A percentile compares a stretch with the other conserved stretches of the same genome.
Conservation (phyloP, 2,329 filamentous ascomycete species). For the Dactylellina cionopaga region DNA sequence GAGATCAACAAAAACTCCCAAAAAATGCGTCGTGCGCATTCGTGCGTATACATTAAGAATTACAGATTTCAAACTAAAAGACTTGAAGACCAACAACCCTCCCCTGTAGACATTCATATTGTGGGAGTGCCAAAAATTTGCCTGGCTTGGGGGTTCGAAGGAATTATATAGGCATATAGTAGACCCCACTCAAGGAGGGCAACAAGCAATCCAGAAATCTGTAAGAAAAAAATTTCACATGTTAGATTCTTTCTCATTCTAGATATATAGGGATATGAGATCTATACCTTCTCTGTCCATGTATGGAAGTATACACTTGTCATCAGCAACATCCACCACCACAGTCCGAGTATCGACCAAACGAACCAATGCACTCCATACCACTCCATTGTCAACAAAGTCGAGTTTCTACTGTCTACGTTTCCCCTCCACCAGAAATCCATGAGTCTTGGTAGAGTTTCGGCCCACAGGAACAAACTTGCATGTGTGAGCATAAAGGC, state of each 20-base stretch:
- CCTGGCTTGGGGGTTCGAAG: conserved; percentile 31
- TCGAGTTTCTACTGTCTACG: conserved; percentile 65
- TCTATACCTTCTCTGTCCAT: conserved; percentile 91
- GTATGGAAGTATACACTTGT: conserved; percentile 98
- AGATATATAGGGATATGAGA: not conserved
- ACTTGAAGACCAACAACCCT: not conserved
- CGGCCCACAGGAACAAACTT: conserved; percentile 81
- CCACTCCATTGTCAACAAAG: conserved; percentile 63
- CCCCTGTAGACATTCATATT: conserved; percentile 1
- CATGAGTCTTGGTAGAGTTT: conserved; percentile 68
- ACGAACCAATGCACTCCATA: conserved; percentile 62
- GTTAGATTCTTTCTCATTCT: not conserved
- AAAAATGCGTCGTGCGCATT: no score
- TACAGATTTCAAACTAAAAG: not conserved
- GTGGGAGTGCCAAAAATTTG: conserved; percentile 39
- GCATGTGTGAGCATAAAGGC: conserved; percentile 91
- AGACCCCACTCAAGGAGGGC: conserved; percentile 54
- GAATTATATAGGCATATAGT: conserved; percentile 54
- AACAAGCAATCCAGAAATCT: conserved; percentile 56
- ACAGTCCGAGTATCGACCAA: conserved; percentile 73
- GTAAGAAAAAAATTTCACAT: not conserved
- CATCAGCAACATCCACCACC: conserved; percentile 97
- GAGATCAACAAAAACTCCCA: no score
- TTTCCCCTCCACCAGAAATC: conserved; percentile 56
- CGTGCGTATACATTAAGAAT: not conserved